Conservation (phyloP, 2,329 filamentous ascomycete genomes). For the Phaeoacremonium minimum region DNA sequence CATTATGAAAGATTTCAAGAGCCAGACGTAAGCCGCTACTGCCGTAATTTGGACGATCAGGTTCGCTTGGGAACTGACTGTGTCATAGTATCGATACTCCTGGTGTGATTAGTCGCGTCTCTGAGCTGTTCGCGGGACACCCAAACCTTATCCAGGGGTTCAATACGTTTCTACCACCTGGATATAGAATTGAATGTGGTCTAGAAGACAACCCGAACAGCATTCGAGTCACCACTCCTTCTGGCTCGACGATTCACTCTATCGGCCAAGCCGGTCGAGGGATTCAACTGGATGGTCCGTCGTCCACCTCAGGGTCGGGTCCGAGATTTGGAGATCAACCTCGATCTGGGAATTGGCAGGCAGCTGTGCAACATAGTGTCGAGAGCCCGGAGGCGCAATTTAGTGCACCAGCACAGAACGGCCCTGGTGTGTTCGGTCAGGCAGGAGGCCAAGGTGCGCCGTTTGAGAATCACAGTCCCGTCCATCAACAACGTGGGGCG, state of each 20-base stretch:
- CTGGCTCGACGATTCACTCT: constrained; percentile 92
- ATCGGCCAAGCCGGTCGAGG: constrained; percentile 58
- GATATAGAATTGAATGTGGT: constrained; percentile 95
- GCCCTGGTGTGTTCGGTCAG: constrained; percentile 42
- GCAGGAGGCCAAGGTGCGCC: constrained; percentile 19
- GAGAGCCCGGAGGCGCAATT: constrained; percentile 62
- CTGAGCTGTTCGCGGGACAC: constrained; percentile 91
- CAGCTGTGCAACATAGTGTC: constrained; percentile 50
- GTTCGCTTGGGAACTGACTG: no score
- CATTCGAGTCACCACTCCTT: constrained; percentile 93
- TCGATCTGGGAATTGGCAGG: constrained; percentile 49
- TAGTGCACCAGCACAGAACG: constrained; percentile 51
- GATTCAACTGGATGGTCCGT: constrained; percentile 38
- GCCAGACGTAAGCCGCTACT: constrained; percentile 76
- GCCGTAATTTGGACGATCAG: no score
- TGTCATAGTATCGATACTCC: constrained; percentile 87
- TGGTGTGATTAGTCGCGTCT: constrained; percentile 94
- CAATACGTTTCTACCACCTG: constrained; percentile 93
- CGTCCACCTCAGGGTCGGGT: constrained; percentile 27
- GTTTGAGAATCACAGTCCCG: constrained; percentile 22
- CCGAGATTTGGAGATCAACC: constrained; percentile 43
- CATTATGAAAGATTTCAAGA: constrained; percentile 99
- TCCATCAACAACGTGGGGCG: constrained; percentile 20
- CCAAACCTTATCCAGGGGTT: constrained; percentile 95
- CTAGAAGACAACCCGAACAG: constrained; percentile 91